Evolutionary conservation across 2,329 filamentous ascomycete genomes (phyloP).

Genomic region (Penicillium aurantiogriseum): DNA sequence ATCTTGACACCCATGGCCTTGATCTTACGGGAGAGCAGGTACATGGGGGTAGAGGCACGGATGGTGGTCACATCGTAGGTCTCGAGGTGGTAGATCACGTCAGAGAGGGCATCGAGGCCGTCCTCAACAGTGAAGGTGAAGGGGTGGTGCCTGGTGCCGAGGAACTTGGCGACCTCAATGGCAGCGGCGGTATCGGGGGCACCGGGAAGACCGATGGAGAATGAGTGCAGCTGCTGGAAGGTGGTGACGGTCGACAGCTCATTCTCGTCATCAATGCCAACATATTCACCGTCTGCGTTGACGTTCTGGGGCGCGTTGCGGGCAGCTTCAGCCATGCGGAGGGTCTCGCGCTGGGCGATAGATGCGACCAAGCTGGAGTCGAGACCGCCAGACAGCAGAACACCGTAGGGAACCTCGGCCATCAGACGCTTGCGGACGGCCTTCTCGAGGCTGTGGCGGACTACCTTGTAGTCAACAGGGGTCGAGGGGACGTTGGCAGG

Average conservation of each 20-base stretch:
- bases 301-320: conserved; percentile 42
- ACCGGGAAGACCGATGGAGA: conserved; percentile 93
- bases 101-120: conserved; percentile 90
- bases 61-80: conserved; percentile 98
- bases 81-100: conserved; percentile 98
- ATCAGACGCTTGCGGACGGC: conserved; percentile 95
- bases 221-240: conserved; percentile 93
- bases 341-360: conserved; percentile 90
- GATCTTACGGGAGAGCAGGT: conserved; percentile 95
- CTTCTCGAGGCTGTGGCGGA: conserved; percentile 81
- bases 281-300: conserved; percentile 62
- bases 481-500: conserved; percentile 71
- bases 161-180: conserved; percentile 88
- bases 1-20: conserved; percentile 99
- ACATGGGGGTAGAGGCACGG: conserved; percentile 97
- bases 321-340: conserved; percentile 67
- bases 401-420: conserved; percentile 97
- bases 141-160: conserved; percentile 95
- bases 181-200: conserved; percentile 92
- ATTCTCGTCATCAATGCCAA: conserved; percentile 92
- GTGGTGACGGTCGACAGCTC: conserved; percentile 85
- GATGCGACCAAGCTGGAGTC: conserved; percentile 94
- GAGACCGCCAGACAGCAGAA: conserved; percentile 88
- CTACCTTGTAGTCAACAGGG: conserved; percentile 77
- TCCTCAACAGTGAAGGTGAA: conserved; percentile 99